Conservation (phyloP, 805 yeast species). For the Starmerella floris region DNA sequence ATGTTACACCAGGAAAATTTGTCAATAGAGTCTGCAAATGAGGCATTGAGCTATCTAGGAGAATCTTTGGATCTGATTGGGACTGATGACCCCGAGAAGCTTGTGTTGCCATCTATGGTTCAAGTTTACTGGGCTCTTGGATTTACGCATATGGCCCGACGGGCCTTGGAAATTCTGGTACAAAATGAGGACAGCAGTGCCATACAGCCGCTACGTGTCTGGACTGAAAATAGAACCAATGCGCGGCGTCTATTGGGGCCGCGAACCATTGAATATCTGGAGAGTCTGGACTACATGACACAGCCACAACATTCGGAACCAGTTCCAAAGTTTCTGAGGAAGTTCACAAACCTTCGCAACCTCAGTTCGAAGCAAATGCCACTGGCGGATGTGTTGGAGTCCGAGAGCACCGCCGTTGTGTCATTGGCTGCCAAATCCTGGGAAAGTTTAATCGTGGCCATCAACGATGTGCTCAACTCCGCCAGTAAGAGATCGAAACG, state of each 20-base stretch:
- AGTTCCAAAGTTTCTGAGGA: constrained; percentile 4
- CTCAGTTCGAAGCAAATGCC: neutral
- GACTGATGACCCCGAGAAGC: constrained; percentile 12
- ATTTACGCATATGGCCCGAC: constrained; percentile 14
- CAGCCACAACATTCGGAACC: neutral
- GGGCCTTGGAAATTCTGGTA: constrained; percentile 18
- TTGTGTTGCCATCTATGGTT: constrained; percentile 12
- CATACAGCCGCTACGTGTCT: constrained; percentile 9
- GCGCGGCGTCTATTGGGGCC: constrained; percentile 15
- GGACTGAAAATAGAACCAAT: constrained; percentile 2
- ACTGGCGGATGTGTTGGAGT: neutral
- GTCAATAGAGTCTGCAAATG: neutral
- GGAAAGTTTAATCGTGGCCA: constrained; percentile 2
- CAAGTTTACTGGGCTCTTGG: constrained; percentile 15
- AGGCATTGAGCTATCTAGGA: constrained; percentile 7
- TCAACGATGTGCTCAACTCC: constrained; percentile 6
- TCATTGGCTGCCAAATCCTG: constrained; percentile 8
- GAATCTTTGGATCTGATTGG: constrained; percentile 19
- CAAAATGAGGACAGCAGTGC: constrained; percentile 15
- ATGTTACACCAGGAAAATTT: constrained; percentile 32
- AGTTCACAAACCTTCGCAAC: neutral
- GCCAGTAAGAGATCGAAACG: constrained; percentile 5
- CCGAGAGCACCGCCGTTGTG: constrained; percentile 1
- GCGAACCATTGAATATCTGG: constrained; percentile 8
- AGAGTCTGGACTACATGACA: constrained; percentile 10